Evolutionary conservation across 2,329 filamentous ascomycete genomes (phyloP).

Genomic region (Botryotinia calthae): DNA sequence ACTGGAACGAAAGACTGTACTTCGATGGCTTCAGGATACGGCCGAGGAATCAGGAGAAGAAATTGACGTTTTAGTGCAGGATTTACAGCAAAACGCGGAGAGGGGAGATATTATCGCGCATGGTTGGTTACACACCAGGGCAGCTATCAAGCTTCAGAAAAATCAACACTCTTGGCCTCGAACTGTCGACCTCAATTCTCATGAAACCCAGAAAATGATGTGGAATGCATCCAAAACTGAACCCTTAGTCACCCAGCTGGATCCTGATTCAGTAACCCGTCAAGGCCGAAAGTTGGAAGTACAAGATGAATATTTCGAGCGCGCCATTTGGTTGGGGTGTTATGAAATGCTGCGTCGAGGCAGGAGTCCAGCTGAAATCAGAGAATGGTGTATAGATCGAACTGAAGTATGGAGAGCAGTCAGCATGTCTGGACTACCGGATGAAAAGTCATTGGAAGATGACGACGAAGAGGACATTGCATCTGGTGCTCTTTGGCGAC

Average conservation of each 20-base stretch:
- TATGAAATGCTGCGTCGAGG: conserved; percentile 90
- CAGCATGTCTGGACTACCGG: conserved; percentile 71
- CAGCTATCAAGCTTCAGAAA: conserved; percentile 87
- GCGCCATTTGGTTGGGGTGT: conserved; percentile 88
- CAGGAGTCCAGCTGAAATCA: conserved; percentile 68
- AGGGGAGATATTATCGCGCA: conserved; percentile 78
- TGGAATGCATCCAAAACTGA: conserved; percentile 58
- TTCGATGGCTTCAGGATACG: conserved; percentile 83
- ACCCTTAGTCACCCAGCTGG: conserved; percentile 78
- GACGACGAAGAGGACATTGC: conserved; percentile 47
- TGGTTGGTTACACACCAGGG: conserved; percentile 89
- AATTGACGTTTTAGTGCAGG: conserved; percentile 72
- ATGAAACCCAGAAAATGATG: conserved; percentile 54
- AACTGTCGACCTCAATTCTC: conserved; percentile 60
- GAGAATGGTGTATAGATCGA: conserved; percentile 81
- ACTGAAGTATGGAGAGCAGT: conserved; percentile 88
- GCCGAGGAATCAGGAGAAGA: conserved; percentile 66
- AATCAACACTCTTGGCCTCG: conserved; percentile 67
- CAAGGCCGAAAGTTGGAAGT: conserved; percentile 74
- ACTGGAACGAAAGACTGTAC: conserved; percentile 72
- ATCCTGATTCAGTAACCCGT: conserved; percentile 83
- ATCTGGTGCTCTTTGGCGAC: conserved; percentile 66
- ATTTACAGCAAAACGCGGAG: conserved; percentile 73
- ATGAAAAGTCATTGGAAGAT: conserved; percentile 48
- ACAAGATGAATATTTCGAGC: conserved; percentile 84